Evolutionary conservation across 2,329 filamentous ascomycete genomes (phyloP), one percentile per base, ranked within the genome.

Genomic region (Macrophomina pseudophaseolina): DNA sequence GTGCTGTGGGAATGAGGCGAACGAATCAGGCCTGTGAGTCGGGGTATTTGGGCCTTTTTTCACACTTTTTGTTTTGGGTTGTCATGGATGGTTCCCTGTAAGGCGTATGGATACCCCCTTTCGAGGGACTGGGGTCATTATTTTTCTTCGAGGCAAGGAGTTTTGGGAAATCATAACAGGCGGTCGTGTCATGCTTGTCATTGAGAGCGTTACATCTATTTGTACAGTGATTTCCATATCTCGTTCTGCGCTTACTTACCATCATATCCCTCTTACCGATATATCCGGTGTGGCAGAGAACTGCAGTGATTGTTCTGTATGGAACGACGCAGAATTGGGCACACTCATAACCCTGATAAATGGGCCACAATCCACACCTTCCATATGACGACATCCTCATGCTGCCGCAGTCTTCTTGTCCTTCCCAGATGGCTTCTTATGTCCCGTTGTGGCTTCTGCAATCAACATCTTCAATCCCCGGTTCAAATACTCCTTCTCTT

Each of bases 401-500:
- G 54, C 14, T 12, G 48, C 46, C 28, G 46, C 32, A 6, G 56
- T 32, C 38, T 48, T 44, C 40, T 44, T 51, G 1, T 51, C 38
- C 44, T 23, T 46, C n/a, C 40, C 54, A 38, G 74, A 70, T 67
- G 81, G 72, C 8, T 73, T 67, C 51, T 48, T 51, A 58, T 71
- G 65, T 9, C 30, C 49, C 5, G 14, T 18, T 54, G 70, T 77
- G 64, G 76, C 71, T 73, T 91, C 90, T 1, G 85, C 82, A 58
- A 92, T 77, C 65, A 95, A 76, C 70, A 86, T 85, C 72, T 81
- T 83, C 49, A 92, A 74, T 3, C 89, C 88, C 76, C 83, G 91
- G 48, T 87, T 86, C 74, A 96, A 75, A 49, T 88, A 86, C 64
- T 89, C 85, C 70, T 83, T 85, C 81, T 96, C 92, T 18, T 86